These are phyloP conservation scores for Santalum album DNA, from an alignment of 164 flowering plant genomes.

Conservation along the genomic window DNA sequence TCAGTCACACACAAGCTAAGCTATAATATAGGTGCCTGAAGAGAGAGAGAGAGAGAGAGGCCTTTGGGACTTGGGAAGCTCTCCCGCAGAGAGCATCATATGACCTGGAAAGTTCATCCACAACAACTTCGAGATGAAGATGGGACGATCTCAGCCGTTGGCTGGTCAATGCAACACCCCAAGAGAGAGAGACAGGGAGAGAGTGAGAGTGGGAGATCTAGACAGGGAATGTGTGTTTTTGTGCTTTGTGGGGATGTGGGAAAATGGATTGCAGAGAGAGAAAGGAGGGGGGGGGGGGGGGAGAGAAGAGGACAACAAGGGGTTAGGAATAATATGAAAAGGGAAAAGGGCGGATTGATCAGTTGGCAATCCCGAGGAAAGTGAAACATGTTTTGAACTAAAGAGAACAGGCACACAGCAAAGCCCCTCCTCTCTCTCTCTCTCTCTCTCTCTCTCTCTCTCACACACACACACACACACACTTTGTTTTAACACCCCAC, in stretches of 20 bases:
- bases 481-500: too few species aligned
- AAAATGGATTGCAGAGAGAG: not conserved
- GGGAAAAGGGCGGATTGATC: not conserved
- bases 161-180: not conserved
- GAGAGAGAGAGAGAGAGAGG: too few species aligned
- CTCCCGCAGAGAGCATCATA: not conserved
- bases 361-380: slow-evolving; percentile 18
- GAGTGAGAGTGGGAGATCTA: not conserved
- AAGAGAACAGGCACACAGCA: not conserved
- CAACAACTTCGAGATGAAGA: not conserved
- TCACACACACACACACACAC: not conserved
- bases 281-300: not conserved
- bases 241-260: not conserved
- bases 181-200: not conserved
- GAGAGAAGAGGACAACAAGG: too few species aligned
- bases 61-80: too few species aligned
- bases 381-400: not conserved
- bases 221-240: not conserved
- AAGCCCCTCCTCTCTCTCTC: not conserved
- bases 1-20: too few species aligned
- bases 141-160: not conserved
- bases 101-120: not conserved
- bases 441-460: not conserved
- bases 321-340: slow-evolving; percentile 10
- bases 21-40: too few species aligned